These are phyloP conservation scores for Ambrosiella beaveri DNA, from an alignment of 2,329 filamentous ascomycete genomes.

Conservation along the genomic window DNA sequence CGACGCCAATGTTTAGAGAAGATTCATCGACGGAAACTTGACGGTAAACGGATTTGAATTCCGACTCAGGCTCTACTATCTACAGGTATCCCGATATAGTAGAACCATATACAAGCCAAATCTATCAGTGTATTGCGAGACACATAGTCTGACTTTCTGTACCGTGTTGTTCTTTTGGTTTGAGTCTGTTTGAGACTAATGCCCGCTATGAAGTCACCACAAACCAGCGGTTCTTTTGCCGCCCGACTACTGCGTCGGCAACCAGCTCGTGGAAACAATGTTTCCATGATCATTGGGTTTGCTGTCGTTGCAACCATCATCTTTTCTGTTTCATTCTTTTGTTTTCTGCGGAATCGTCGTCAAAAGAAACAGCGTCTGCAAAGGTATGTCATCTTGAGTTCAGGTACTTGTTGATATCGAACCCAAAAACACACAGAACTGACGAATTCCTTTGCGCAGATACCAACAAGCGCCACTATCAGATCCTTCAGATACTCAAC, in stretches of 20 bases:
- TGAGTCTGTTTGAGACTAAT: neutral
- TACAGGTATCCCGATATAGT: no score
- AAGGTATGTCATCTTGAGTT: constrained; percentile 5
- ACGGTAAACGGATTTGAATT: no score
- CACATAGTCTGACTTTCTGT: no score
- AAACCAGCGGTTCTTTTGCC: neutral
- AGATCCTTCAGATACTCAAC: constrained; percentile 11
- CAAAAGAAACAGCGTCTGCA: constrained; percentile 3
- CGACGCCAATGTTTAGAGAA: no score
- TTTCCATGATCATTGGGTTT: constrained; percentile 13
- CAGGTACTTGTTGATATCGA: neutral
- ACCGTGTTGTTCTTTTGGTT: no score
- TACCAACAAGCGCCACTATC: constrained; percentile 12
- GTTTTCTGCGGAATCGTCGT: constrained; percentile 13
- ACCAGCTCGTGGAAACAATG: constrained; percentile 3
- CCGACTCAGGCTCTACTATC: no score
- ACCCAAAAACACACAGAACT: no score
- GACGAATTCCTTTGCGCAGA: neutral
- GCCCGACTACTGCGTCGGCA: neutral
- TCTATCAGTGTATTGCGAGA: no score
- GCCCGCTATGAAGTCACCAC: neutral
- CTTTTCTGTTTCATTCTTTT: constrained; percentile 9
- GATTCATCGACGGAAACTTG: no score
- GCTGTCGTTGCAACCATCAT: constrained; percentile 9
- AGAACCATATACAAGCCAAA: no score